Conservation (phyloP, 805 yeast genomes). For the Dipodascus albidus region DNA sequence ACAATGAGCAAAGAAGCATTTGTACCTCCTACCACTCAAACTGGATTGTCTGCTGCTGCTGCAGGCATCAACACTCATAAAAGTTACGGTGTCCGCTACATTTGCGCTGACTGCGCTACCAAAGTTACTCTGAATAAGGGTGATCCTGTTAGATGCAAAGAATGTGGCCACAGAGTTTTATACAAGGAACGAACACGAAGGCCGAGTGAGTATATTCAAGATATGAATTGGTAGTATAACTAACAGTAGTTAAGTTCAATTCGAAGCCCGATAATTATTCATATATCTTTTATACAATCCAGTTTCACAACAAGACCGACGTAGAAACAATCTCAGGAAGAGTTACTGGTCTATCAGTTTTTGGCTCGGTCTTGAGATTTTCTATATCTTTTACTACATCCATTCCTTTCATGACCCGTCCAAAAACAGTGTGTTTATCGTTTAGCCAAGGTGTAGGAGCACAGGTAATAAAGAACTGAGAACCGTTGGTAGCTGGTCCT, state of each 20-base stretch:
- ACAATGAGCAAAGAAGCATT: conserved; percentile 25
- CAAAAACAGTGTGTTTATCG: conserved; percentile 49
- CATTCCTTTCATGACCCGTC: conserved; percentile 39
- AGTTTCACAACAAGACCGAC: conserved; percentile 7
- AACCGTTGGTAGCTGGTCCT: conserved; percentile 47
- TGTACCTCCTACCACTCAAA: conserved; percentile 25
- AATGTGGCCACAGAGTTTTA: conserved; percentile 95
- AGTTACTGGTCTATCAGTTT: conserved; percentile 35
- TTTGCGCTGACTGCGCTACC: conserved; percentile 94
- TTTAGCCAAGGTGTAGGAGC: conserved; percentile 37
- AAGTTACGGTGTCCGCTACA: conserved; percentile 79
- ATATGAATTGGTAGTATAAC: conserved; percentile 25
- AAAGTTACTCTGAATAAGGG: conserved; percentile 78
- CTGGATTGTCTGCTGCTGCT: conserved; percentile 51
- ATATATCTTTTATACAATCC: neutral
- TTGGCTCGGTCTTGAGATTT: conserved; percentile 31
- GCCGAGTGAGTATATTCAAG: conserved; percentile 48
- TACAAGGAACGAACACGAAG: conserved; percentile 96
- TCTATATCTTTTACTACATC: conserved; percentile 40
- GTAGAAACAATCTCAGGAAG: conserved; percentile 22
- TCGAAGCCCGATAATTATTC: conserved; percentile 52
- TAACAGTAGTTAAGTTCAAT: conserved; percentile 35
- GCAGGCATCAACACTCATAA: conserved; percentile 60
- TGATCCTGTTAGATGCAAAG: conserved; percentile 96
- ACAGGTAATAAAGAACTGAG: conserved; percentile 45